Evolutionary conservation across 768 basidiomycete genomes (phyloP).

Genomic region (Rubroboletus pulcherrimus): DNA sequence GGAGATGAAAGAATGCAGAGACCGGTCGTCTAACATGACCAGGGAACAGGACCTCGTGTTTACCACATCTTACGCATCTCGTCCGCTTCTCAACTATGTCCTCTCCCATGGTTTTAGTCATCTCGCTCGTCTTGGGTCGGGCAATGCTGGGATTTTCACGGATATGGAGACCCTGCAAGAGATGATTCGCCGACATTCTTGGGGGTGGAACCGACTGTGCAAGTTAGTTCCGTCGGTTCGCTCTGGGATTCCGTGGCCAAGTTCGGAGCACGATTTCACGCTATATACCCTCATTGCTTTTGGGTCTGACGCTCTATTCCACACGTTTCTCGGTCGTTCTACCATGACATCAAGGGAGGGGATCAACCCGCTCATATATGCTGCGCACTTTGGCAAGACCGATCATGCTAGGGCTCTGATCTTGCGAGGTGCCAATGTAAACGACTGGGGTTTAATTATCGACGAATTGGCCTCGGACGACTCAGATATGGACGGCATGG

Average conservation of each 20-base stretch:
- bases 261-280: neutral
- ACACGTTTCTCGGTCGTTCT: neutral
- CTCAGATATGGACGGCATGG: neutral
- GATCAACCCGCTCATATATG: slow-evolving; percentile 13
- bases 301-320: neutral
- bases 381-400: neutral
- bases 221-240: neutral
- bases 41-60: neutral
- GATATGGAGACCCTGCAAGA: neutral
- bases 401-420: neutral
- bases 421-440: neutral
- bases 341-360: neutral
- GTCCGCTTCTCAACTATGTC: slow-evolving; percentile 8
- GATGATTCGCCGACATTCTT: neutral
- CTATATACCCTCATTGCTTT: slow-evolving; percentile 8
- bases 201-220: slow-evolving; percentile 8
- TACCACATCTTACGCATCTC: neutral
- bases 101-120: slow-evolving; percentile 9
- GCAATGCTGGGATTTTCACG: neutral
- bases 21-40: neutral
- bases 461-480: neutral
- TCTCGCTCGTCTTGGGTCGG: neutral
- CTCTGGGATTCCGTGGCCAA: slow-evolving; percentile 1
- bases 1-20: neutral
- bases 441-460: neutral